Evolutionary conservation across 2,329 filamentous ascomycete species (phyloP).

Genomic region (Zopfia rhizophila): DNA sequence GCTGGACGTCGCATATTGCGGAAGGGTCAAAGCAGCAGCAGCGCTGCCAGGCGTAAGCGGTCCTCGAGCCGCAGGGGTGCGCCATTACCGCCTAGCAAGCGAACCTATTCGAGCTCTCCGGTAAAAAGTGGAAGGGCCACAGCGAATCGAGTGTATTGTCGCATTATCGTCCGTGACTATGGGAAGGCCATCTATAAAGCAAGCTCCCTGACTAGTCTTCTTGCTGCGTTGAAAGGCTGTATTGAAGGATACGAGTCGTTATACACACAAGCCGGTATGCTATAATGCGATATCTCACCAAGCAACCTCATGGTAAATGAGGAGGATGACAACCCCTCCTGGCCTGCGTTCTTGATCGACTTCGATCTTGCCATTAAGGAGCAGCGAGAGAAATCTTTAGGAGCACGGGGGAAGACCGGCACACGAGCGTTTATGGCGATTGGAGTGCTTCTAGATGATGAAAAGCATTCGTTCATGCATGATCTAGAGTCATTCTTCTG

Average conservation of each 20-base stretch:
- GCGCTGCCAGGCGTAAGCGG: constrained; percentile 21
- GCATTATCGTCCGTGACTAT: constrained; percentile 54
- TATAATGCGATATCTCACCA: constrained; percentile 58
- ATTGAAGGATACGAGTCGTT: constrained; percentile 54
- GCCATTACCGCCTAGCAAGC: constrained; percentile 16
- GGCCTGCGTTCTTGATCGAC: constrained; percentile 56
- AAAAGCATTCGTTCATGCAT: constrained; percentile 60
- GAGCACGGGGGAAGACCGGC: constrained; percentile 56
- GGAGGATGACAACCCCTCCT: constrained; percentile 52
- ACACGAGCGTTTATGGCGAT: constrained; percentile 62
- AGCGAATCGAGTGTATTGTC: constrained; percentile 54
- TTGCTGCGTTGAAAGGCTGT: constrained; percentile 51
- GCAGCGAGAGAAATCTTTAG: constrained; percentile 46
- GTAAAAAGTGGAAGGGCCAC: constrained; percentile 14
- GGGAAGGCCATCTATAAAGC: constrained; percentile 54
- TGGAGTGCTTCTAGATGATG: constrained; percentile 49
- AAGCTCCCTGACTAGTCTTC: constrained; percentile 48
- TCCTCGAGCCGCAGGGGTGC: constrained; percentile 20
- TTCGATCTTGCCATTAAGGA: constrained; percentile 51
- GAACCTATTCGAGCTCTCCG: constrained; percentile 20
- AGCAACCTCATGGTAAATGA: constrained; percentile 62
- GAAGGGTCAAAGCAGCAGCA: constrained; percentile 24
- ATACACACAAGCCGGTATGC: constrained; percentile 45
- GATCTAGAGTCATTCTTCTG: constrained; percentile 63
- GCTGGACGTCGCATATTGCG: constrained; percentile 25